Conservation (phyloP, 2,329 filamentous ascomycete genomes). For the Leptographium radiaticola region DNA sequence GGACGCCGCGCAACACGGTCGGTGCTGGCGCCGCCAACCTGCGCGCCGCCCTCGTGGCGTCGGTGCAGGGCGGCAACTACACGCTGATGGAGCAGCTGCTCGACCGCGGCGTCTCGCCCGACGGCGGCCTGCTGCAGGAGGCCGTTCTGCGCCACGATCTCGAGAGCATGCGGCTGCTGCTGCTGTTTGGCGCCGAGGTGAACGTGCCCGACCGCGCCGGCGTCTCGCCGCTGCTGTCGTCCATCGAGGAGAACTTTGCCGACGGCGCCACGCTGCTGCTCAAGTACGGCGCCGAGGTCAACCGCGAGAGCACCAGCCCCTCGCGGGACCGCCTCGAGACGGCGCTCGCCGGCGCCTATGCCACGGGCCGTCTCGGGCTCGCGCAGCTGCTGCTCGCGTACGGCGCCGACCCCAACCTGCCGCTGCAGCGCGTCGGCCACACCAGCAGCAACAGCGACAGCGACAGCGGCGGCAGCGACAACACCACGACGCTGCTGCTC, state of each 20-base stretch:
- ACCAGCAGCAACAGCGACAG: constrained; percentile 20
- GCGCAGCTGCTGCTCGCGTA: constrained; percentile 48
- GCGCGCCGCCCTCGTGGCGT: constrained; percentile 35
- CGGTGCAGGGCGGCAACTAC: constrained; percentile 43
- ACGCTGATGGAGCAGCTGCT: constrained; percentile 43
- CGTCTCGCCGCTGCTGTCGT: constrained; percentile 36
- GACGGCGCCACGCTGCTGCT: constrained; percentile 45
- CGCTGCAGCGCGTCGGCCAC: constrained; percentile 20
- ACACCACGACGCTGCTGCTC: constrained; percentile 49
- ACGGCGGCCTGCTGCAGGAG: constrained; percentile 37
- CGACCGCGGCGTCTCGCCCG: constrained; percentile 41
- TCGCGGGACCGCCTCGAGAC: constrained; percentile 27
- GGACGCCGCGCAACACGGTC: constrained; percentile 31
- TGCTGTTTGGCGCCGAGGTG: constrained; percentile 44
- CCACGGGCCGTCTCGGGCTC: constrained; percentile 40
- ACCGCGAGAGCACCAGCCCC: constrained; percentile 32
- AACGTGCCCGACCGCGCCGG: constrained; percentile 36
- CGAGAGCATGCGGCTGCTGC: constrained; percentile 40
- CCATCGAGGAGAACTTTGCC: constrained; percentile 38
- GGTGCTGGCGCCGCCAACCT: constrained; percentile 30
- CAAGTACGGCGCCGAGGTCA: constrained; percentile 51
- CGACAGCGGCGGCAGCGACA: constrained; percentile 13
- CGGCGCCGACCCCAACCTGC: constrained; percentile 41
- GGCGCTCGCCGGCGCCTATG: constrained; percentile 37
- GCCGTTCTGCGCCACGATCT: constrained; percentile 36